Conservation (phyloP, 2,329 filamentous ascomycete species). For the Colletotrichum somersetense region DNA sequence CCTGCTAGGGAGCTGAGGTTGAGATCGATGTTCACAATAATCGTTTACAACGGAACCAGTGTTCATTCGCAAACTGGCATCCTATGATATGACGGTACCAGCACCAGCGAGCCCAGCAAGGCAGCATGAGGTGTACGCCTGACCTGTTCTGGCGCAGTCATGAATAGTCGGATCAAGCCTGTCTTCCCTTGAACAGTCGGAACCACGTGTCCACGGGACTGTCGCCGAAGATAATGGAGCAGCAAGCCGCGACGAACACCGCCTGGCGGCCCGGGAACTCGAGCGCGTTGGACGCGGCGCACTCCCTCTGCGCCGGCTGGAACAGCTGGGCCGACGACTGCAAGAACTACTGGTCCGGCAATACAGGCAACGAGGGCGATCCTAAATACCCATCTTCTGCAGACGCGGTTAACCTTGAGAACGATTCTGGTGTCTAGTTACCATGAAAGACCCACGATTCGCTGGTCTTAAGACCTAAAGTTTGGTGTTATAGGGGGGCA, state of each 20-base stretch:
- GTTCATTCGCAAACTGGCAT: too few relatives aligned
- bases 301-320: slow-evolving; percentile 25
- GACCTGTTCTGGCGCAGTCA: too few relatives aligned
- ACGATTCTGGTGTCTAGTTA: slow-evolving; percentile 18
- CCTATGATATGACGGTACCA: too few relatives aligned
- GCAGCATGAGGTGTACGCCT: too few relatives aligned
- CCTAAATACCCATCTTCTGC: slow-evolving; percentile 6
- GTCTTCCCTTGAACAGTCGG: too few relatives aligned
- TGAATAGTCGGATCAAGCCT: too few relatives aligned
- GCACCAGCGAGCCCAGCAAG: too few relatives aligned
- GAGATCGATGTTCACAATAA: too few relatives aligned
- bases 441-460: too few relatives aligned
- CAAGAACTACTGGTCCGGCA: slow-evolving; percentile 31
- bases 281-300: neutral
- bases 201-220: slow-evolving; percentile 56
- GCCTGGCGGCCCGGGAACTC: slow-evolving; percentile 4
- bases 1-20: too few relatives aligned
- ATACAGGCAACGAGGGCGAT: neutral
- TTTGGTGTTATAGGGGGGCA: neutral
- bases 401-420: slow-evolving; percentile 14
- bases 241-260: slow-evolving; percentile 13
- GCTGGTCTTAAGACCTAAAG: neutral
- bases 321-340: slow-evolving; percentile 35
- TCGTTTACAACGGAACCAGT: too few relatives aligned
- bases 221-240: slow-evolving; percentile 28